Evolutionary conservation across 306 rosid species (phyloP), one percentile per base, ranked within the genome.

Genomic region (cucumber (Cucumis sativus)): DNA sequence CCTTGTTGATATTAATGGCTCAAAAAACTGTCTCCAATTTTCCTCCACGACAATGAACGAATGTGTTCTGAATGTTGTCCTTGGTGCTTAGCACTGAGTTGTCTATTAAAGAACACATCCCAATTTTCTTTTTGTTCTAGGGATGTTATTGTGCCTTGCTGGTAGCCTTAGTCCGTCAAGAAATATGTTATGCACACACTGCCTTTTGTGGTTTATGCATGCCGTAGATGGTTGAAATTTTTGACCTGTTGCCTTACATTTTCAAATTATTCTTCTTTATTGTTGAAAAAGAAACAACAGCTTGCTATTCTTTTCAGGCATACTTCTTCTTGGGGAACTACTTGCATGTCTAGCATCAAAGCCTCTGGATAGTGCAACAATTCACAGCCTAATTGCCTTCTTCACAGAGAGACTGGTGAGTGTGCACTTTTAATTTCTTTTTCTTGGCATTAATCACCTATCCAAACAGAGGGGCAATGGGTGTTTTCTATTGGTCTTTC

Each of bases 321-420:
- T 86, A 41, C 93, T 90, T 85, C 97, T 95, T 84, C 88, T 95
- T 74, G 97, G 90, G 13, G 98, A 89, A 86, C 84, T 95, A 79
- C 92, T 95, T 66, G 70, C 83, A 21, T 67, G 82, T 61, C 84
- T 89, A 64, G 77, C 79, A 75, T 85, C 91, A 76, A 95, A 90
- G 86, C 90, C 92, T 45, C 89, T 95, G 45, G 81, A 74, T 75
- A 81, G 25, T 80, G 85, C 83, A 47, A 90, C 93, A 25, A 81
- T 90, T 66, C 93, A 89, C 78, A 92, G 89, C 82, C 87, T 95
- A 90, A 91, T 86, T 62, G 86, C 56, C 35, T 95, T 95, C 89
- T 95, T 95, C 84, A 85, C 88, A 66, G 92, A 90, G 75, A 90
- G 96, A 88, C 83, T 95, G 96, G 98, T 95, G 87, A 79, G 98